A percentile compares a stretch with the other conserved stretches of the same genome.
phyloP scores from a whole-genome alignment of 768 basidiomycete genomes.

The Suillus paluster region DNA sequence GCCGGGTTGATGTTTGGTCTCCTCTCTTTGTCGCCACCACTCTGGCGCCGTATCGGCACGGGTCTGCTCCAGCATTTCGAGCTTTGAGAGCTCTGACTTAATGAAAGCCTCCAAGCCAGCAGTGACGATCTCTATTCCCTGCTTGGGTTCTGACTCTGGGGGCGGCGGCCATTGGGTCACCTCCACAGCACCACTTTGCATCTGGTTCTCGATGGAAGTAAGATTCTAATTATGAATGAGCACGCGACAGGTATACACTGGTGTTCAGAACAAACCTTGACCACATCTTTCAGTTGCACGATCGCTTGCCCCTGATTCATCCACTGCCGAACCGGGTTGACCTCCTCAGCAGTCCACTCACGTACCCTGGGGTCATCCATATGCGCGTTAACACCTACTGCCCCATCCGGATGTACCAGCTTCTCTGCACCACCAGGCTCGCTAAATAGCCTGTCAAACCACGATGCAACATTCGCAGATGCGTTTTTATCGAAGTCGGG shows the following conservation, averaged over 20 bases:
- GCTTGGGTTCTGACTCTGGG: conserved; percentile 18
- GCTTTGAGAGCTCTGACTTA: conserved; percentile 26
- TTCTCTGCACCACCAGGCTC: conserved; percentile 23
- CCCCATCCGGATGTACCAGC: conserved; percentile 21
- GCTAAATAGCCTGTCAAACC: conserved; percentile 34
- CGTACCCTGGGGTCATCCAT: conserved; percentile 45
- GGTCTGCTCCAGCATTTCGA: conserved; percentile 24
- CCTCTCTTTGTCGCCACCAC: conserved; percentile 38
- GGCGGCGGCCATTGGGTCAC: conserved; percentile 15
- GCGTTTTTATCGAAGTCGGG: conserved; percentile 30
- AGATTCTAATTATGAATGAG: conserved; percentile 17
- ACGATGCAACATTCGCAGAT: conserved; percentile 38
- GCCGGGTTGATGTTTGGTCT: conserved; percentile 17
- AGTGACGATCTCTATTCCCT: conserved; percentile 3
- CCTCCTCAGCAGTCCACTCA: conserved; percentile 44
- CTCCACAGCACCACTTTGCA: conserved; percentile 7
- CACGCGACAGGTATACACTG: neutral
- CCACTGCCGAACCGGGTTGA: conserved; percentile 38
- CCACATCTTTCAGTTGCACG: conserved; percentile 28
- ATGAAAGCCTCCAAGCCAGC: conserved; percentile 29
- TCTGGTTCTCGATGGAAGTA: conserved; percentile 19
- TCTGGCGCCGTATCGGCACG: conserved; percentile 28
- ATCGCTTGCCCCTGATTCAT: conserved; percentile 37
- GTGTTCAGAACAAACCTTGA: conserved; percentile 26
- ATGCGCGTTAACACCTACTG: conserved; percentile 17